Conservation (phyloP, 2,329 filamentous ascomycete genomes). For the Penicillium sp. region DNA sequence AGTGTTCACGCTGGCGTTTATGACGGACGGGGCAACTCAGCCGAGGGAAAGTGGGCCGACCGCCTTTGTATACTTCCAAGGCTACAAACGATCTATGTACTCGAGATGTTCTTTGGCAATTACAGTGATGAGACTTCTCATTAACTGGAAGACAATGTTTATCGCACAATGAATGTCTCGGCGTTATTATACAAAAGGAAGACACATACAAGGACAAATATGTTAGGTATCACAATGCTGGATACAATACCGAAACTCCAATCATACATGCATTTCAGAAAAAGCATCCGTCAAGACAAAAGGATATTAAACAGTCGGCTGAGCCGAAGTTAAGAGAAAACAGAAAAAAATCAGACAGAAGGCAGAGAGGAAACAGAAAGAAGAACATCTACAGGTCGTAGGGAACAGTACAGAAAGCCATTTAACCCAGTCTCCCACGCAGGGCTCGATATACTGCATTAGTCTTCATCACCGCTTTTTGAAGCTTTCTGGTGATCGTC, state of each 20-base stretch:
- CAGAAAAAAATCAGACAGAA: too few species aligned
- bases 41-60: conserved; percentile 23
- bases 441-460: conserved; percentile 1
- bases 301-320: not conserved
- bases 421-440: conserved; percentile 1
- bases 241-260: too few species aligned
- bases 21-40: conserved; percentile 18
- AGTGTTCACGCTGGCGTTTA: conserved; percentile 23
- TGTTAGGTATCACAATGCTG: too few species aligned
- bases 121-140: too few species aligned
- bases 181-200: not conserved
- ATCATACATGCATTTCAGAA: too few species aligned
- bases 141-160: too few species aligned
- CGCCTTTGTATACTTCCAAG: conserved; percentile 15
- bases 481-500: conserved; percentile 1
- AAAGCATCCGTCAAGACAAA: too few species aligned
- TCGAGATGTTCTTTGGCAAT: not conserved
- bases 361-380: too few species aligned
- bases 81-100: too few species aligned
- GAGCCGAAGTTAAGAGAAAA: not conserved
- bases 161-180: too few species aligned
- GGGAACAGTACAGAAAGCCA: too few species aligned
- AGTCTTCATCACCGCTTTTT: not conserved
- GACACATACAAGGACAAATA: not conserved
- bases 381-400: too few species aligned